Conservation (phyloP, 176 grass and related monocot species). For the Musa schizocarpa region DNA sequence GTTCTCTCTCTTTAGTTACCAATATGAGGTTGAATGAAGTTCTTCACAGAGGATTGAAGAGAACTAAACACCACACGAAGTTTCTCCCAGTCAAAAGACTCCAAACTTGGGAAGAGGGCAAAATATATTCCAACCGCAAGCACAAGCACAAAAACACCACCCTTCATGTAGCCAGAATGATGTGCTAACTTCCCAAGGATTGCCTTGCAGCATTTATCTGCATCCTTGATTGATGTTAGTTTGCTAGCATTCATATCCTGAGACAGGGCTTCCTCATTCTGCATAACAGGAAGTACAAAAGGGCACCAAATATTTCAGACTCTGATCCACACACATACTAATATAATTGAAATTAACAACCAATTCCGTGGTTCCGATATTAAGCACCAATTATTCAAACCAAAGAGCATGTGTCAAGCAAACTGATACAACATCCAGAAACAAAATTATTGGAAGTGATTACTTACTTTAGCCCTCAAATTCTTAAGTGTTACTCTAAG, state of each 20-base stretch:
- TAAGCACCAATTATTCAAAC: not conserved
- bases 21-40: conserved; percentile 2
- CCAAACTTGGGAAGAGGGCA: conserved; percentile 35
- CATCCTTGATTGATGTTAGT: conserved; percentile 51
- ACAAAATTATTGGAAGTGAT: not conserved
- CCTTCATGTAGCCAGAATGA: conserved; percentile 49
- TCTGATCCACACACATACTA: not conserved
- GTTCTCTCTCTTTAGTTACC: not conserved
- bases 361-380: not conserved
- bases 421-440: not conserved
- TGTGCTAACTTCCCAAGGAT: conserved; percentile 57
- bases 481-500: conserved; percentile 55
- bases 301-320: not conserved
- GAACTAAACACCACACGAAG: conserved; percentile 34
- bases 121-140: conserved; percentile 27
- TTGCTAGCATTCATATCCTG: conserved; percentile 32
- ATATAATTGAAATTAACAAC: not conserved
- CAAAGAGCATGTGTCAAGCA: not conserved
- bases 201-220: conserved; percentile 73
- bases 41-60: conserved; percentile 42
- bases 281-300: conserved; percentile 10
- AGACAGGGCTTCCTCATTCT: conserved; percentile 59
- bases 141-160: conserved; percentile 36
- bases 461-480: conserved; percentile 59
- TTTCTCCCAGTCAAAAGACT: conserved; percentile 44